Conservation (phyloP, 2,329 filamentous ascomycete species). For the Colletotrichum destructivum region DNA sequence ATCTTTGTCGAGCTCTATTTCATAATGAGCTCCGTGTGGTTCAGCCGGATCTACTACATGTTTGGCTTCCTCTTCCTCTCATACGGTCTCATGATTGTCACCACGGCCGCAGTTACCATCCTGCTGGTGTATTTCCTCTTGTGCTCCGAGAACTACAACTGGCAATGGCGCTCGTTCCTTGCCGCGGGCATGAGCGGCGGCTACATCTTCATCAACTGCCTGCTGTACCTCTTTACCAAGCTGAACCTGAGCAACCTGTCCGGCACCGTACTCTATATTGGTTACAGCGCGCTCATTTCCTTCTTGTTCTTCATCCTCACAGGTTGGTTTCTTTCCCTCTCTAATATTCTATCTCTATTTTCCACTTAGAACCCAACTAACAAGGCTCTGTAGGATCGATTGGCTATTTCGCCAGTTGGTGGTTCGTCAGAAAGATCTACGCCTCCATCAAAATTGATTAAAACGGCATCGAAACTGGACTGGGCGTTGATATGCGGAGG, state of each 20-base stretch:
- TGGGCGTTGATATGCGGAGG: constrained; percentile 13
- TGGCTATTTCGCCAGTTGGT: constrained; percentile 95
- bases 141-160: constrained; percentile 97
- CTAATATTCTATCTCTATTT: too few species aligned
- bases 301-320: constrained; percentile 95
- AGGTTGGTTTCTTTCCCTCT: constrained; percentile 73
- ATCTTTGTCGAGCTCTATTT: constrained; percentile 99
- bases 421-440: constrained; percentile 95
- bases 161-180: constrained; percentile 97
- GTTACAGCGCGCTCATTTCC: constrained; percentile 91
- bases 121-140: constrained; percentile 97
- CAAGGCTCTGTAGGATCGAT: constrained; percentile 79
- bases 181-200: constrained; percentile 90
- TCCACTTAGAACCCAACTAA: neutral
- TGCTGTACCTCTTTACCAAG: constrained; percentile 92
- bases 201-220: constrained; percentile 92
- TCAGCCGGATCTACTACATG: constrained; percentile 99
- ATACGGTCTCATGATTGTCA: constrained; percentile 97
- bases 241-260: constrained; percentile 88
- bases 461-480: constrained; percentile 44
- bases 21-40: constrained; percentile 99
- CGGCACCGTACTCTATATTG: constrained; percentile 91
- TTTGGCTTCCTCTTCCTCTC: constrained; percentile 99
- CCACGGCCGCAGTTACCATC: constrained; percentile 91
- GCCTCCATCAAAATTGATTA: constrained; percentile 98